These are phyloP conservation scores for Xylaria arbuscula DNA, from an alignment of 2,329 filamentous ascomycete species.

Conservation along the genomic window DNA sequence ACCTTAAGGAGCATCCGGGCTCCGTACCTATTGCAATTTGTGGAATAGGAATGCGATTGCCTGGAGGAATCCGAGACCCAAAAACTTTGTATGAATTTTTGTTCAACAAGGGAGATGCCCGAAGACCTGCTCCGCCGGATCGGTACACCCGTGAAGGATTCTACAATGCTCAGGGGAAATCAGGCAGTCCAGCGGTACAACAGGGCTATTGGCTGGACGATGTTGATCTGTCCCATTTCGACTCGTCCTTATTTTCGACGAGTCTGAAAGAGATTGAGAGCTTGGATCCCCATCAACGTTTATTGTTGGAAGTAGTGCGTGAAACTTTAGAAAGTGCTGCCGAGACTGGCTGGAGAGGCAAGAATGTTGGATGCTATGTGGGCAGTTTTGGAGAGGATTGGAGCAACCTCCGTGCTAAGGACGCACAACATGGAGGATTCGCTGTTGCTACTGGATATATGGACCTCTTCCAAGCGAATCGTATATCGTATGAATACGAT, in stretches of 20 bases:
- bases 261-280: not conserved
- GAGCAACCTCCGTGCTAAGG: not conserved
- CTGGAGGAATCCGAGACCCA: not conserved
- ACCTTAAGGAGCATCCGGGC: no score
- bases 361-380: constrained; percentile 3
- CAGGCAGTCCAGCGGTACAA: not conserved
- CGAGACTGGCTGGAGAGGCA: not conserved
- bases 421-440: not conserved
- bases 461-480: not conserved
- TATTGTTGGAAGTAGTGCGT: not conserved
- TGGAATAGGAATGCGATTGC: not conserved
- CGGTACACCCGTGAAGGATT: not conserved
- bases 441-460: not conserved
- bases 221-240: not conserved
- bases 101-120: not conserved
- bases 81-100: not conserved
- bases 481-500: not conserved
- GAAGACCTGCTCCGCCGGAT: no score
- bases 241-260: not conserved
- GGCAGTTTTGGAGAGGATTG: constrained; percentile 18
- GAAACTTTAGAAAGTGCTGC: constrained; percentile 12
- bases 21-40: not conserved
- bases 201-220: not conserved
- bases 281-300: constrained; percentile 1
- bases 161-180: not conserved